A percentile compares a stretch with the other conserved stretches of the same genome.
Conservation (phyloP, 768 basidiomycete genomes). For the Tricholoma hemisulphureum region DNA sequence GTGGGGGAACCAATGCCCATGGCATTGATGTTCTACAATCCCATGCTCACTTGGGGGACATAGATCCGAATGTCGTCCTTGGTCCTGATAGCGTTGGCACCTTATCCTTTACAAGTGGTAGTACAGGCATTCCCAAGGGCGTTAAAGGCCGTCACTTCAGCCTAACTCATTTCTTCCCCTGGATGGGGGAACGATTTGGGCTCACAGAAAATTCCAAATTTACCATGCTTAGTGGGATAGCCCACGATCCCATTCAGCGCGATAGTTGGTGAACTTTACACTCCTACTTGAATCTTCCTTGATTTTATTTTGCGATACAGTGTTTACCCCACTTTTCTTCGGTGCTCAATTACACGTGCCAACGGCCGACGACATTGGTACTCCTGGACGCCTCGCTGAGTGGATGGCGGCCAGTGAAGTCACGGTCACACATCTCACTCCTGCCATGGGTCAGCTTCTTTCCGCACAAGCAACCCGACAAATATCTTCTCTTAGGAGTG, state of each 20-base stretch:
- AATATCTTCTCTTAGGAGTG: conserved; percentile 83
- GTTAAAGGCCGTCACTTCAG: conserved; percentile 94
- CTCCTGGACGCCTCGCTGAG: conserved; percentile 91
- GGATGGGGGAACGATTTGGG: conserved; percentile 92
- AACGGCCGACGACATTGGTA: conserved; percentile 95
- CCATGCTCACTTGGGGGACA: conserved; percentile 54
- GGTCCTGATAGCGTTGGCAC: conserved; percentile 98
- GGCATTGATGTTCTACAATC: conserved; percentile 60
- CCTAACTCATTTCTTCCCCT: conserved; percentile 98
- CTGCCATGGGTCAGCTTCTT: conserved; percentile 98
- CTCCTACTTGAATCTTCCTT: neutral
- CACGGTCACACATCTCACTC: conserved; percentile 96
- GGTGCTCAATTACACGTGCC: conserved; percentile 95
- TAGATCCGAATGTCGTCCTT: conserved; percentile 77
- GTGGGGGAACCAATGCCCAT: conserved; percentile 53
- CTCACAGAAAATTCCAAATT: conserved; percentile 76
- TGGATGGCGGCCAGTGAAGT: conserved; percentile 95
- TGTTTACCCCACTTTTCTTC: conserved; percentile 98
- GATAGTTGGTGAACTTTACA: conserved; percentile 71
- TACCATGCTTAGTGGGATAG: conserved; percentile 98
- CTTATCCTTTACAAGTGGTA: conserved; percentile 94
- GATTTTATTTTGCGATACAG: conserved; percentile 38
- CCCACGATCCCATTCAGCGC: conserved; percentile 97
- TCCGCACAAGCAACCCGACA: conserved; percentile 77
- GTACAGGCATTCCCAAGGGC: conserved; percentile 98